Base-by-base conservation (phyloP, 495 filamentous ascomycete genomes). In the Acidomyces sp. region DNA sequence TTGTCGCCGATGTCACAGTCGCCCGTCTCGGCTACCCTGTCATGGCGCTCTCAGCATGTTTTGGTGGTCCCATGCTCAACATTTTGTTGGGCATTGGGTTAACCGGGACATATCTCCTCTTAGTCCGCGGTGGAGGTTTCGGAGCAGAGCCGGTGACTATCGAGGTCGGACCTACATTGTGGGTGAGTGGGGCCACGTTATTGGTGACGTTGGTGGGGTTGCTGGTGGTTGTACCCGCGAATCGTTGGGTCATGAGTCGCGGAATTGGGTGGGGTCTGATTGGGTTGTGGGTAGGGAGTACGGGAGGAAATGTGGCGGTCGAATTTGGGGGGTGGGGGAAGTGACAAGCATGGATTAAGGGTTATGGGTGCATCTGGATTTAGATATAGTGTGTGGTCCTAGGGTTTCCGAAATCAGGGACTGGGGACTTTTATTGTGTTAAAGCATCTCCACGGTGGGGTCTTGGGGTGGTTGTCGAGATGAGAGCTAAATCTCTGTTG, bases 31-130 rank as follows among this genome's bases (percentile, higher is more conserved):
- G 92, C 0, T 94, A 86, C 60, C 92, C 92, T 0, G 86, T 96
- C 29, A 99, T 99, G 92, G 92, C 92, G 6, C 68, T 99, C 41
- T 77, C 75, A 1, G 92, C 92, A 20, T 99, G 92, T 54, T 96
- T 96, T 52, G 92, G 92, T 12, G 92, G 92, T 0, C 92, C 92
- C 0, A 85, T 99, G 84, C 70, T 99, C 18, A 99, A 99, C 53
- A 99, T 99, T 39, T 63, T 99, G 0, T 74, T 99, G 10, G 92
- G 92, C 0, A 85, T 99, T 33, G 92, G 92, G 2, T 60, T 95
- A 6, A 78, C 79, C 16, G 92, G 92, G 1, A 64, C 85, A 23
- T 93, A 84, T 51, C 90, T 94, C 70, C 82, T 77, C 3, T 58
- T 87, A 20, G 62, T 66, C 4, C n/a, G n/a, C n/a, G n/a, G n/a